Evolutionary conservation across 208 protist genomes (phyloP).

Genomic region (Entamoeba invadens): DNA sequence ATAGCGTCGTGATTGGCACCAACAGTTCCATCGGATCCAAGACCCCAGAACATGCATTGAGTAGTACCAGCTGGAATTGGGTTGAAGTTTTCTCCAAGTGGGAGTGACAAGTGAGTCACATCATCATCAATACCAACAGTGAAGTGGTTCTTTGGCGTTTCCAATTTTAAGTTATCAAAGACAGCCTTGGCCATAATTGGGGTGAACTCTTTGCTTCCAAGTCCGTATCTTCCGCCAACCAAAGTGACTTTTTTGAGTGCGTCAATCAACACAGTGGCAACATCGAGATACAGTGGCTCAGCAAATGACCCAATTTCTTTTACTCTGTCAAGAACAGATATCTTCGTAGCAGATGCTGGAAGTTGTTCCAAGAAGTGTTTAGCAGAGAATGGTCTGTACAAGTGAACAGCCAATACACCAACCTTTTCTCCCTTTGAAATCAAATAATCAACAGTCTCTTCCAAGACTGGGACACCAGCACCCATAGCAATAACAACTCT

Average conservation of each 20-base stretch:
- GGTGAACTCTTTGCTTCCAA: slow-evolving; percentile 56
- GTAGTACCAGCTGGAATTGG: slow-evolving; percentile 33
- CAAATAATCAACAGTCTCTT: slow-evolving; percentile 42
- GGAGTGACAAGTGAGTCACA: slow-evolving; percentile 43
- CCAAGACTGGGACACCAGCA: slow-evolving; percentile 17
- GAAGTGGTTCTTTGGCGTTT: slow-evolving; percentile 44
- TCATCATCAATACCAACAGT: slow-evolving; percentile 54
- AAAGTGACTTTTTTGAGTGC: slow-evolving; percentile 11
- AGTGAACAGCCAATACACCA: slow-evolving; percentile 46
- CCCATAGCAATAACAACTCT: slow-evolving; percentile 49
- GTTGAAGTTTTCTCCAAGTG: slow-evolving; percentile 18
- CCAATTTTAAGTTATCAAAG: slow-evolving; percentile 47
- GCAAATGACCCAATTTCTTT: slow-evolving; percentile 44
- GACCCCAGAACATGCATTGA: slow-evolving; percentile 50
- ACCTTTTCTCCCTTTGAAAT: slow-evolving; percentile 43
- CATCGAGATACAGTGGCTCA: slow-evolving; percentile 54
- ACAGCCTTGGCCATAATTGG: slow-evolving; percentile 40
- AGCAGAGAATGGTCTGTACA: slow-evolving; percentile 47
- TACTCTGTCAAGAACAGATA: slow-evolving; percentile 48
- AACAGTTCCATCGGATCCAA: slow-evolving; percentile 55
- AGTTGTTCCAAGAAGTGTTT: slow-evolving; percentile 36
- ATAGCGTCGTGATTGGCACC: slow-evolving; percentile 57
- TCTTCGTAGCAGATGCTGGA: slow-evolving; percentile 34
- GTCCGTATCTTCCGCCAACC: slow-evolving; percentile 48
- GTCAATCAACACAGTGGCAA: slow-evolving; percentile 18